Evolutionary conservation across 108 stramenopile genomes (phyloP), one percentile per base, ranked within the genome.

Genomic region (Nannochloropsis gaditana): DNA sequence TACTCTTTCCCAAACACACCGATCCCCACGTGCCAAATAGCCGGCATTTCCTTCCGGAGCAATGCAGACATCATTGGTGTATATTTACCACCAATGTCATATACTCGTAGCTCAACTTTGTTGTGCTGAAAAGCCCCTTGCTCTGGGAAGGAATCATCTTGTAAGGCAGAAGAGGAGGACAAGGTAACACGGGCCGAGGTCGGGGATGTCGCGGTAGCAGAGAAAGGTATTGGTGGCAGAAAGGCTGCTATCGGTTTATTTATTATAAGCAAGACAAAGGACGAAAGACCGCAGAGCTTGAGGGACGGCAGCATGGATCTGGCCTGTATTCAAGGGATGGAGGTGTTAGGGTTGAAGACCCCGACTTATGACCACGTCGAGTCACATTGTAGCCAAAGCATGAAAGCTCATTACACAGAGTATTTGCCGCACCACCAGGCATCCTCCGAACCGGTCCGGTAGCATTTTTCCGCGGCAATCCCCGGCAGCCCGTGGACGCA

Each of bases 1-100:
- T 73, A 73, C 59, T 73, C 59, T n/a, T 73, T 73, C 59, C 59
- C 59, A n/a, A n/a, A 73, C 59, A 73, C 59, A 73, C 59, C 59
- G 19, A 73, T n/a, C 19, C 59, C 59, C 59, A 73, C 59, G 59
- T 73, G 59, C 59, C 59, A 73, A 73, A 73, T 73, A n/a, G 59
- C 59, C 15, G 59, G 59, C 59, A 73, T 73, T 73, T 73, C 59
- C 59, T 73, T 73, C n/a, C 59, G 59, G 59, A 73, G 59, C 8
- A 73, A n/a, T n/a, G 59, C 59, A 73, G 59, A 73, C 59, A 73
- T 73, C 59, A 73, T 73, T 6, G 59, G 59, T n/a, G 59, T 73
- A n/a, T 73, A 73, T n/a, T 73, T 73, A n/a, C 59, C 59, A 6
- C 59, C 59, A 8, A 73, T 73, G 59, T 73, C 59, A 8, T 73